Evolutionary conservation across 768 basidiomycete genomes (phyloP), one percentile per base, ranked within the genome.

Genomic region (Trametes cingulata): DNA sequence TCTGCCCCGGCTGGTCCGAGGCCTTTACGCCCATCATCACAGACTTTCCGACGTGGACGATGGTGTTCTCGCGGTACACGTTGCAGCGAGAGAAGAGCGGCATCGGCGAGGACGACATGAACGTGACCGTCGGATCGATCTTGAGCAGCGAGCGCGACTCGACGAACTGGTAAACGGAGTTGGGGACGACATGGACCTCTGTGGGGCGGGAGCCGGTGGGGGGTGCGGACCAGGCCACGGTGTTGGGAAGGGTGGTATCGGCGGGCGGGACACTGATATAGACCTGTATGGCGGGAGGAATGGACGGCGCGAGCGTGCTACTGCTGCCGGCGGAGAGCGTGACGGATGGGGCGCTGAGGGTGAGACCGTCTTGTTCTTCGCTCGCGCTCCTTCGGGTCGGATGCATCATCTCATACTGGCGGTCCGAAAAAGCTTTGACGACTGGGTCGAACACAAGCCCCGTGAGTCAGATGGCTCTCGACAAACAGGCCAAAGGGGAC

Each of bases 71-170:
- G 9, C 76, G 67, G 64, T 81, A 79, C 7, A 90, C 83, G 0
- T 77, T 78, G 73, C 83, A 88, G 33, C 76, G 76, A 0, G 85
- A 86, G 29, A 78, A 77, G 27, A 85, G 85, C 10, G 73, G 68
- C 35, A 86, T 75, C 4, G 75, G 66, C 2, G 77, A 72, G 2
- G 72, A 78, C 4, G 86, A 82, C 33, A 82, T 69, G 63, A 90
- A 84, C 19, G 88, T 85, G 25, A 90, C 78, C 1, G 84, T 85
- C 0, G 87, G 86, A 66, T 90, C 85, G 63, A 90, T 88, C 43
- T 78, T 73, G 12, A 73, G 74, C 53, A 90, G 74, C 22, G 77
- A 80, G 33, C 87, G 86, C 40, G 85, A 77, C 37, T 76, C 65
- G 17, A 63, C 59, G 22, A 66, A 66, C 62, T 69, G 63, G 50